phyloP scores from a whole-genome alignment of 2,329 filamentous ascomycete species.

The Graphiopsis chlorocephala region DNA sequence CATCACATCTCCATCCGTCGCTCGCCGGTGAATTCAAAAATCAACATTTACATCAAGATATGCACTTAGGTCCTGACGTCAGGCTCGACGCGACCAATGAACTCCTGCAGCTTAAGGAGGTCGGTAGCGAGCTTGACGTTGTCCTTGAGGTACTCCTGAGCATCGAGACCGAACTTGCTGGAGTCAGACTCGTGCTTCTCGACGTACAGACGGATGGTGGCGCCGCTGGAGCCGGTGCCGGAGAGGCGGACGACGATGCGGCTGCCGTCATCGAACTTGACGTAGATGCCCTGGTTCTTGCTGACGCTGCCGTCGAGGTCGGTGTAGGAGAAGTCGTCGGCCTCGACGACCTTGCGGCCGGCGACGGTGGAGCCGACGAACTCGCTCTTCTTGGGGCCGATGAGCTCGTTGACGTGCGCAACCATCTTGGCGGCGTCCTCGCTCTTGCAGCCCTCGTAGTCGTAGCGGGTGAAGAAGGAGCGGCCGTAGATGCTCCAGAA shows the following conservation, averaged over 20 bases:
- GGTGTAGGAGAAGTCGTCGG: slow-evolving; percentile 96
- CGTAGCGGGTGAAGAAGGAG: slow-evolving; percentile 98
- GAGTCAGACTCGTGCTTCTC: slow-evolving; percentile 89
- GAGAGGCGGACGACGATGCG: slow-evolving; percentile 93
- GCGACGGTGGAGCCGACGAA: slow-evolving; percentile 82
- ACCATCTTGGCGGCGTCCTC: slow-evolving; percentile 90
- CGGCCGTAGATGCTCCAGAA: slow-evolving; percentile 97
- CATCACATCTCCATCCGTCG: background rate
- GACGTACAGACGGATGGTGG: slow-evolving; percentile 94
- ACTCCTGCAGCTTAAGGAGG: slow-evolving; percentile 90
- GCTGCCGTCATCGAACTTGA: slow-evolving; percentile 90
- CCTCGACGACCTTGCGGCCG: slow-evolving; percentile 80
- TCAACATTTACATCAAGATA: background rate
- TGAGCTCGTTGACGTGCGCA: slow-evolving; percentile 72
- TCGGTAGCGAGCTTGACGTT: slow-evolving; percentile 82
- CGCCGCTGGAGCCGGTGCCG: slow-evolving; percentile 90
- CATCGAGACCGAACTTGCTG: slow-evolving; percentile 73
- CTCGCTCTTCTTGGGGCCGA: slow-evolving; percentile 63
- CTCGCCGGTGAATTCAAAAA: background rate
- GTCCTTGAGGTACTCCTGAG: slow-evolving; percentile 89
- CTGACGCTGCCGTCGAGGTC: slow-evolving; percentile 96
- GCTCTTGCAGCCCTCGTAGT: slow-evolving; percentile 93
- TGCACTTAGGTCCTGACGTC: slow-evolving; percentile 83
- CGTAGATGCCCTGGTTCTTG: slow-evolving; percentile 93
- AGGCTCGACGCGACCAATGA: slow-evolving; percentile 85